Evolutionary conservation across 1,139 yeast genomes (phyloP).

Genomic region (Nakaseomyces bracarensis): DNA sequence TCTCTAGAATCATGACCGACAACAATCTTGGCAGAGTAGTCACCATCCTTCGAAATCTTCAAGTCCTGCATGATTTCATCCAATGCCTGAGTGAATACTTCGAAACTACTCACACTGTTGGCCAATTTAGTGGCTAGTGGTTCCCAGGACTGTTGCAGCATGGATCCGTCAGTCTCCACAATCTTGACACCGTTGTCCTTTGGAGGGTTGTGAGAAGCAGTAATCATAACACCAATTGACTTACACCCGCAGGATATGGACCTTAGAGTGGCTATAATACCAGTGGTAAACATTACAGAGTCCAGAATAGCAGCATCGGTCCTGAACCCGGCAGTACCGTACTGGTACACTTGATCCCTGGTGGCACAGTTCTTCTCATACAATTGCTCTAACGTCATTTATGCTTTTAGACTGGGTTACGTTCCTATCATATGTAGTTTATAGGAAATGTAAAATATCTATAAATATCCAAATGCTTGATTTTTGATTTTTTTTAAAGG

Average conservation of each 20-base stretch:
- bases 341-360: slow-evolving; percentile 42
- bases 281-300: slow-evolving; percentile 78
- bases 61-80: slow-evolving; percentile 32
- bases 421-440: no score
- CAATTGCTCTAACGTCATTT: background rate
- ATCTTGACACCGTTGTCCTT: slow-evolving; percentile 92
- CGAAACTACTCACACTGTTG: slow-evolving; percentile 41
- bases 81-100: slow-evolving; percentile 28
- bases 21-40: slow-evolving; percentile 33
- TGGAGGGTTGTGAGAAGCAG: slow-evolving; percentile 97
- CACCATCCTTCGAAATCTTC: slow-evolving; percentile 35
- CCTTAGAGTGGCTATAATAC: slow-evolving; percentile 72
- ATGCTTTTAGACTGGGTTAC: no score
- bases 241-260: slow-evolving; percentile 46
- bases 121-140: slow-evolving; percentile 71
- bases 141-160: slow-evolving; percentile 87
- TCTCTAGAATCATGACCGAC: slow-evolving; percentile 70
- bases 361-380: slow-evolving; percentile 26
- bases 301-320: slow-evolving; percentile 64
- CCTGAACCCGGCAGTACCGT: slow-evolving; percentile 98
- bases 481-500: no score
- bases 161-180: slow-evolving; percentile 88
- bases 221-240: slow-evolving; percentile 85
- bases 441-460: no score
- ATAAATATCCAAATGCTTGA: no score